Evolutionary conservation across 768 basidiomycete species (phyloP).

Genomic region (Kwoniella mangroviensis): DNA sequence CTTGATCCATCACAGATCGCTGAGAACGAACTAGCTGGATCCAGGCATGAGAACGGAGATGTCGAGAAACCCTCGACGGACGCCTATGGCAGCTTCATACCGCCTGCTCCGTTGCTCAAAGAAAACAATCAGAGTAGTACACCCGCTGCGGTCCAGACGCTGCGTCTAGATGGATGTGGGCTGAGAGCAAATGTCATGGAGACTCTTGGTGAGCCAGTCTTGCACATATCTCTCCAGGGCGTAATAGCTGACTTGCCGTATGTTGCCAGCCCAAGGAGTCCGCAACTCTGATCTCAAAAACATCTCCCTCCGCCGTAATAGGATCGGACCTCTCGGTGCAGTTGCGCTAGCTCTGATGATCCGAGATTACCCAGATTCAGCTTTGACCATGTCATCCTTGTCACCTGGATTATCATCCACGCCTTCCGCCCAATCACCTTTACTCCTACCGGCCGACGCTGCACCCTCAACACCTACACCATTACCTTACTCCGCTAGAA

Average conservation of each 20-base stretch:
- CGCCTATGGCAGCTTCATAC: constrained; percentile 50
- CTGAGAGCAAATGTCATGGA: constrained; percentile 77
- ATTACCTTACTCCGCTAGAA: constrained; percentile 21
- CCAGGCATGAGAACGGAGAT: too few species aligned
- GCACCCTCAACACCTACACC: constrained; percentile 45
- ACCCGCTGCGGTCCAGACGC: constrained; percentile 64
- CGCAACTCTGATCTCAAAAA: constrained; percentile 83
- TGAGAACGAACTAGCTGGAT: not conserved
- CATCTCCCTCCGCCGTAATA: constrained; percentile 86
- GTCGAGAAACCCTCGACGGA: not conserved
- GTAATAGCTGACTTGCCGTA: constrained; percentile 1
- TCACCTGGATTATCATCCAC: constrained; percentile 29
- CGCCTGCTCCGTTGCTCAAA: constrained; percentile 56
- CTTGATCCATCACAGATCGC: not conserved
- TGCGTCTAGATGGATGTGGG: constrained; percentile 86
- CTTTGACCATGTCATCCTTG: constrained; percentile 55
- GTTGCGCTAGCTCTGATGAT: constrained; percentile 96
- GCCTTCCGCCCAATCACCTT: not conserved
- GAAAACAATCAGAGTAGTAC: constrained; percentile 27
- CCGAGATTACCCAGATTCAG: constrained; percentile 87
- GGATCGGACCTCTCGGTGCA: constrained; percentile 79
- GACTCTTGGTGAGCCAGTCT: constrained; percentile 68
- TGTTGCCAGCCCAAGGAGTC: constrained; percentile 73
- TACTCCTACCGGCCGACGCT: not conserved
- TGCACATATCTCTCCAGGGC: not conserved